Base-by-base conservation (phyloP, 768 basidiomycete species). In the Boletus pseudo-olivaceus region DNA sequence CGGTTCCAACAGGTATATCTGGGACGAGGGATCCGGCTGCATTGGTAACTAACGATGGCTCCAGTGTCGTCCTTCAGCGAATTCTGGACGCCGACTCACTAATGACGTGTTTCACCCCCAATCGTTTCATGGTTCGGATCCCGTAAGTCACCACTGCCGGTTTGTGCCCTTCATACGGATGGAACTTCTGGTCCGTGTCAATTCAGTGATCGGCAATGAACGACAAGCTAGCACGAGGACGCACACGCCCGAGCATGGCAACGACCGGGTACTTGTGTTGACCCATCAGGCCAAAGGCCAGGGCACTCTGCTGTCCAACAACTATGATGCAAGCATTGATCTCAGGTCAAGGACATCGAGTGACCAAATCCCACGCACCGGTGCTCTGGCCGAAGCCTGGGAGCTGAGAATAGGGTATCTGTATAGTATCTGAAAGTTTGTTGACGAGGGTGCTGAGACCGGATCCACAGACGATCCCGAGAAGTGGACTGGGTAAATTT, bases 401-500 rank as follows among this genome's bases (percentile, higher is more conserved):
- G 14, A 95, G 75, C 35, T 75, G 68, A 10, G 76, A 74, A 65
- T 95, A 95, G 0, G 82, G 80, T 47, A 95, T 75, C 47, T 78
- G 72, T 0, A 82, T 76, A 3, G 76, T 72, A 50, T 87, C 78
- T 29, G 77, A 77, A 49, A 92, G 70, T 34, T 73, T 79, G 11
- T 79, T 76, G 1, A 81, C 88, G 27, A 96, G 78, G 1, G 88
- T 90, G 62, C 83, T 84, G 47, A 95, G 74, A 4, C 93, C 93
- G 1, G 88, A 90, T 53, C 93, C 93, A 67, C 92, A 94, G 27
- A 95, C 84, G 61, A 95, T 90, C 19, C 87, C 93, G 17, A 93
- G 80, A 33, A 75, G 76, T 10, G 92, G 92, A n/a, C 53, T 64
- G 27, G 70, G 75, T 9, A 87, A 77, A 12, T 63, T 62, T 17